A percentile compares a stretch with the other conserved stretches of the same genome.
Evolutionary conservation across 306 rosid genomes (phyloP).

Genomic region (Corylus avellana): DNA sequence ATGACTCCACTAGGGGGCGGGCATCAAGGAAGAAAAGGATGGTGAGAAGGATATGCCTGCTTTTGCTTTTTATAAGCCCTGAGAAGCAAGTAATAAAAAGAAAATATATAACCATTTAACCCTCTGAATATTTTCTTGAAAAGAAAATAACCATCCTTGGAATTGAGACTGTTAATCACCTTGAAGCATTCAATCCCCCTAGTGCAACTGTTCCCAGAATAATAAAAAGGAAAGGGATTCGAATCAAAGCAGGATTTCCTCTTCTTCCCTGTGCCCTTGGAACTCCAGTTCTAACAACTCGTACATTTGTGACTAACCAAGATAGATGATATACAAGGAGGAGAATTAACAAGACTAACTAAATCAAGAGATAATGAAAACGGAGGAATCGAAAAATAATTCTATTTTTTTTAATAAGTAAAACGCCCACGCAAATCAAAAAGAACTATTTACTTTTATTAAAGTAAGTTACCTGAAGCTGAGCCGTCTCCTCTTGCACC

Average conservation of each 20-base stretch:
- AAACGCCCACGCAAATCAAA: too few species aligned
- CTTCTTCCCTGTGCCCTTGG: constrained; percentile 60
- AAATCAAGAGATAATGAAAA: neutral
- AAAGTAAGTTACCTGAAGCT: constrained; percentile 48
- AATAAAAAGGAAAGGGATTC: constrained; percentile 58
- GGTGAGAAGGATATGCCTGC: constrained; percentile 71
- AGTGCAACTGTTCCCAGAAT: constrained; percentile 67
- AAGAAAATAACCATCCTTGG: constrained; percentile 8
- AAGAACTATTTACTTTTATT: neutral
- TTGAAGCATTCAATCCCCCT: constrained; percentile 62
- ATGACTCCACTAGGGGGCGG: neutral
- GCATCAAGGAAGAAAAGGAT: constrained; percentile 81
- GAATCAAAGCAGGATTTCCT: constrained; percentile 50
- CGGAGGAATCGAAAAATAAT: constrained; percentile 1
- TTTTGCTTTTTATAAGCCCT: constrained; percentile 77
- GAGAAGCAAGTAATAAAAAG: constrained; percentile 25
- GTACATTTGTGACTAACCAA: constrained; percentile 45
- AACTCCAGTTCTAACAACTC: constrained; percentile 71
- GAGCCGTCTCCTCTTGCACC: constrained; percentile 47
- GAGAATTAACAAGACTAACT: neutral
- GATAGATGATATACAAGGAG: neutral
- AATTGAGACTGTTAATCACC: constrained; percentile 38
- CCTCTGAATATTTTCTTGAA: neutral
- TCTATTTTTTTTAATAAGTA: neutral
- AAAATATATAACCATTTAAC: constrained; percentile 1